Percentiles rank a stretch among this genome's conserved stretches.
Conservation (phyloP, 78 protist species). For the Creolimax fragrantissima region DNA sequence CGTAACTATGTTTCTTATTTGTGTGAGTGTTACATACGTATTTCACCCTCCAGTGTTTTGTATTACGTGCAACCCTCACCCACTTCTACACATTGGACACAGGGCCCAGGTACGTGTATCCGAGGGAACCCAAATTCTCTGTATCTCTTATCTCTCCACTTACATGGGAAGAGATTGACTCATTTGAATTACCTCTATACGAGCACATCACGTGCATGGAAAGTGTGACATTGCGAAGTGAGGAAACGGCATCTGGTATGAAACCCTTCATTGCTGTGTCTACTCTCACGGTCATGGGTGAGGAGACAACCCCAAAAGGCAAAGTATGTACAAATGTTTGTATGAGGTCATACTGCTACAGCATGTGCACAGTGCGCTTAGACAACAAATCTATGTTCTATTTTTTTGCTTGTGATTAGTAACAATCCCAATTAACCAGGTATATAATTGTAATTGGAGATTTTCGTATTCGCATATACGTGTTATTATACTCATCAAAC, state of each 20-base stretch:
- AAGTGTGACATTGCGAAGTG: neutral
- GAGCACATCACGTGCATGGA: slow-evolving; percentile 7
- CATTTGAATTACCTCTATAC: neutral
- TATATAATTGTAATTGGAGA: too few relatives aligned
- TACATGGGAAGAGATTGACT: neutral
- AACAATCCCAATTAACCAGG: too few relatives aligned
- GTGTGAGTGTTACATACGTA: too few relatives aligned
- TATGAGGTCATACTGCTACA: neutral
- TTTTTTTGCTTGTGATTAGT: too few relatives aligned
- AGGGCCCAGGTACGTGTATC: neutral
- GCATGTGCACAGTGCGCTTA: neutral
- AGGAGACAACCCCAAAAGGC: neutral
- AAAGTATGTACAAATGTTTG: neutral
- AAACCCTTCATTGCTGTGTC: neutral
- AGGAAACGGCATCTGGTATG: neutral
- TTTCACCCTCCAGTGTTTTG: too few relatives aligned
- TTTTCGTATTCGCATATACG: too few relatives aligned
- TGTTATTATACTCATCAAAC: neutral
- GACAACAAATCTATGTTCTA: too few relatives aligned
- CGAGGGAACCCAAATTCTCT: neutral
- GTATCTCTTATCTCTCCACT: neutral
- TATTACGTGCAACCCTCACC: too few relatives aligned
- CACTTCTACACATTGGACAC: too few relatives aligned
- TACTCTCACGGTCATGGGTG: neutral
- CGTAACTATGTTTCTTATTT: neutral